These are phyloP conservation scores for Cyanidioschyzon merolae DNA, from an alignment of 23 red algal species.

Conservation along the genomic window DNA sequence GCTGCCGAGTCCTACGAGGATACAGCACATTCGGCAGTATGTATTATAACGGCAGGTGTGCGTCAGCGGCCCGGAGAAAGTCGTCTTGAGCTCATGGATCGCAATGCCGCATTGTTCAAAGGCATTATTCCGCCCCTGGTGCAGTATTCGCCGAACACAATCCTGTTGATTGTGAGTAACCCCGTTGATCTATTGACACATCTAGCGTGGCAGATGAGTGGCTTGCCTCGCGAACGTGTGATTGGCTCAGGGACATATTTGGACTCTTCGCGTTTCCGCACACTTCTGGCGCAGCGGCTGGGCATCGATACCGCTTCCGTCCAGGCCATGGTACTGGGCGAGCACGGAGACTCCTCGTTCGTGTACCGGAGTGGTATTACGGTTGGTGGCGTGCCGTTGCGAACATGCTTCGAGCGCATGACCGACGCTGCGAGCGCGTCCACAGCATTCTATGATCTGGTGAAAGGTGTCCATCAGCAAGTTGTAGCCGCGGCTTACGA, in stretches of 20 bases:
- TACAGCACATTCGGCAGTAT: conserved; percentile 16
- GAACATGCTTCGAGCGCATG: conserved; percentile 16
- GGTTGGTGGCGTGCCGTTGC: conserved; percentile 26
- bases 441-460: background rate
- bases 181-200: conserved; percentile 36
- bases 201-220: conserved; percentile 30
- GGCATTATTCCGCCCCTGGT: conserved; percentile 33
- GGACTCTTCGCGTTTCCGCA: conserved; percentile 31
- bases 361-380: conserved; percentile 27
- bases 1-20: background rate
- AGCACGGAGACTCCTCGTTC: conserved; percentile 47
- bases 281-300: conserved; percentile 18
- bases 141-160: conserved; percentile 24
- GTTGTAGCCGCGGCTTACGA: conserved; percentile 28
- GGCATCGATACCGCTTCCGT: conserved; percentile 27
- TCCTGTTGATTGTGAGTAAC: conserved; percentile 39
- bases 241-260: conserved; percentile 45
- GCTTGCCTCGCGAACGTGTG: conserved; percentile 26
- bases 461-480: background rate
- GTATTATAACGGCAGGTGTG: conserved; percentile 50
- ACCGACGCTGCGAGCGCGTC: background rate
- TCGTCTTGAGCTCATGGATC: conserved; percentile 33
- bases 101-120: conserved; percentile 34
- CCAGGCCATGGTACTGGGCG: conserved; percentile 35
- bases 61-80: conserved; percentile 37